phyloP scores from a whole-genome alignment of 352 stramenopile species.

The Sclerospora graminicola region DNA sequence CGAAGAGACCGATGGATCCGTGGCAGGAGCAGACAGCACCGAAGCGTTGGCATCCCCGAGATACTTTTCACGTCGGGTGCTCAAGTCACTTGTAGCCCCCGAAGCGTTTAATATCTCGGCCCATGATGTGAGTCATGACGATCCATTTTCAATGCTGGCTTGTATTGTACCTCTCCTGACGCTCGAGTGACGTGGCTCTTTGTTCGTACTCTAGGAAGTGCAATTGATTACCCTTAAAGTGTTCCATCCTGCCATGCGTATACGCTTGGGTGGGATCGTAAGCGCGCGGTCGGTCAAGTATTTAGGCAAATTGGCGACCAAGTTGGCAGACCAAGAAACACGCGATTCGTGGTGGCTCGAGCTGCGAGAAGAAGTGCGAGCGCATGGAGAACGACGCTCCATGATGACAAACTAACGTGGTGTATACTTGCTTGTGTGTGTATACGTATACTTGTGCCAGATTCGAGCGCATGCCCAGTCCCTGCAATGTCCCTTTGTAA shows the following conservation, averaged over 20 bases:
- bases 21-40: slow-evolving; percentile 16
- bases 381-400: too few relatives aligned
- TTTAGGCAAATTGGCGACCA: slow-evolving; percentile 88
- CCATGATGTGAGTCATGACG: slow-evolving; percentile 65
- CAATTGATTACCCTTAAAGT: slow-evolving; percentile 92
- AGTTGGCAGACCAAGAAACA: slow-evolving; percentile 95
- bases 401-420: too few relatives aligned
- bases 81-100: slow-evolving; percentile 35
- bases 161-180: too few relatives aligned
- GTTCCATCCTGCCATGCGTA: slow-evolving; percentile 76
- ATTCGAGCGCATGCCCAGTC: slow-evolving; percentile 93
- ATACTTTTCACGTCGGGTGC: slow-evolving; percentile 40
- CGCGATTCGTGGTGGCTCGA: slow-evolving; percentile 97
- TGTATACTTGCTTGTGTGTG: background rate
- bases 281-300: slow-evolving; percentile 85
- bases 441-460: too few relatives aligned
- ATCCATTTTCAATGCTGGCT: too few relatives aligned
- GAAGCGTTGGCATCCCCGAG: slow-evolving; percentile 37
- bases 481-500: slow-evolving; percentile 93
- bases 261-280: slow-evolving; percentile 77
- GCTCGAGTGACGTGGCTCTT: background rate
- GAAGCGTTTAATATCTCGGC: slow-evolving; percentile 69
- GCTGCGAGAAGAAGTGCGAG: slow-evolving; percentile 88
- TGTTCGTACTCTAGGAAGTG: slow-evolving; percentile 63
- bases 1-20: slow-evolving; percentile 20